These are phyloP conservation scores for Arthrobotrys pseudoclavata DNA, from an alignment of 2,329 filamentous ascomycete genomes.

Conservation along the genomic window DNA sequence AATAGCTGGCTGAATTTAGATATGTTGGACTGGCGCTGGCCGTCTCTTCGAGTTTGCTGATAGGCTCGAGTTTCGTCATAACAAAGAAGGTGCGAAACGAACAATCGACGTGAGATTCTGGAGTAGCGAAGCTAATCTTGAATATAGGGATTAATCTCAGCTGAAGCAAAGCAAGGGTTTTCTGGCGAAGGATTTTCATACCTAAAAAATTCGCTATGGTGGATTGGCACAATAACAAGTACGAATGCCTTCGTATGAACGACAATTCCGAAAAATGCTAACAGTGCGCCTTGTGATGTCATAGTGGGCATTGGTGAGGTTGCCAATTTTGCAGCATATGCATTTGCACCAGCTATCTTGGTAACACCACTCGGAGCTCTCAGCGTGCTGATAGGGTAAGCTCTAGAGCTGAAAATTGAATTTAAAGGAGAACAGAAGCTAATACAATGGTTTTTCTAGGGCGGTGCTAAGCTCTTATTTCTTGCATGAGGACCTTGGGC, in stretches of 20 bases:
- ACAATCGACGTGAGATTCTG: not conserved
- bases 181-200: slow-evolving; percentile 97
- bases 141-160: slow-evolving; percentile 84
- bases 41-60: slow-evolving; percentile 80
- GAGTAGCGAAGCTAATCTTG: slow-evolving; percentile 37
- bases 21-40: slow-evolving; percentile 82
- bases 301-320: slow-evolving; percentile 91
- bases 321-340: slow-evolving; percentile 98
- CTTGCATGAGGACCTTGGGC: slow-evolving; percentile 88
- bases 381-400: slow-evolving; percentile 86
- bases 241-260: slow-evolving; percentile 65
- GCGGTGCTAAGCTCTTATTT: slow-evolving; percentile 96
- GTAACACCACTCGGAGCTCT: slow-evolving; percentile 95
- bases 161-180: slow-evolving; percentile 91
- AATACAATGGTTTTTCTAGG: slow-evolving; percentile 66
- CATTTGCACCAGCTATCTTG: slow-evolving; percentile 97
- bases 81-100: slow-evolving; percentile 85
- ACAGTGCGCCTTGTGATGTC: slow-evolving; percentile 15
- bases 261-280: slow-evolving; percentile 23
- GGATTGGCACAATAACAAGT: slow-evolving; percentile 93
- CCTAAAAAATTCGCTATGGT: slow-evolving; percentile 95
- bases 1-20: slow-evolving; percentile 67
- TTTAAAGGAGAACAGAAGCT: slow-evolving; percentile 6
- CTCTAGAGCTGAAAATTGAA: not conserved
- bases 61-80: slow-evolving; percentile 98